These are phyloP conservation scores for Arabis alpina DNA, from an alignment of 345 rosid genomes.

Conservation along the genomic window DNA sequence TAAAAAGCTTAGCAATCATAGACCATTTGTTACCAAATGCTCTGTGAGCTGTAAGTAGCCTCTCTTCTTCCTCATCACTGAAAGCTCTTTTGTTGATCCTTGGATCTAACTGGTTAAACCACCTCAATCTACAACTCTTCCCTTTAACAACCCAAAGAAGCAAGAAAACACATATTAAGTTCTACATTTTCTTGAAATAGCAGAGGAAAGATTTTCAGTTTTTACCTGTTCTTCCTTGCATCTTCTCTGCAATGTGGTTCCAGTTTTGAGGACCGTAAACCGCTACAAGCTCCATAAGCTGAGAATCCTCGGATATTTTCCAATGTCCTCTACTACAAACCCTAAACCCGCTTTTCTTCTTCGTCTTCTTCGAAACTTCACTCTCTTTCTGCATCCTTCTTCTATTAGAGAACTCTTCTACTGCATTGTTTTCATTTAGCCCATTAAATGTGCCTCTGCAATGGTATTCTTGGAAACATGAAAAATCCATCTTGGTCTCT, in stretches of 20 bases:
- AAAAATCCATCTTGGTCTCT: constrained; percentile 32
- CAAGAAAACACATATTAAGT: constrained; percentile 13
- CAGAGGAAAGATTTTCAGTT: constrained; percentile 16
- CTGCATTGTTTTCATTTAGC: constrained; percentile 38
- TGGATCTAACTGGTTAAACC: constrained; percentile 94
- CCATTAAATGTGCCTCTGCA: constrained; percentile 24
- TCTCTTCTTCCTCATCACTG: constrained; percentile 76
- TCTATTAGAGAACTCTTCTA: constrained; percentile 1
- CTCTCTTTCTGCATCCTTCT: constrained; percentile 21
- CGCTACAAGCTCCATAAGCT: constrained; percentile 62
- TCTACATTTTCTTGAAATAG: background rate
- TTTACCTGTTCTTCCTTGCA: constrained; percentile 91
- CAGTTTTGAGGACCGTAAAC: constrained; percentile 90
- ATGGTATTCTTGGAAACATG: constrained; percentile 35
- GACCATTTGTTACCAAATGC: constrained; percentile 75
- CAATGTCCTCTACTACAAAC: constrained; percentile 43
- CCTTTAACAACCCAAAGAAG: constrained; percentile 46
- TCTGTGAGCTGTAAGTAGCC: constrained; percentile 61
- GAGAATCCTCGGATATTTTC: constrained; percentile 39
- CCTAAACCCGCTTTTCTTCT: constrained; percentile 40
- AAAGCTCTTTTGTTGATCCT: constrained; percentile 79
- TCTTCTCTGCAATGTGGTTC: constrained; percentile 85
- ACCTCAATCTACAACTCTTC: constrained; percentile 91
- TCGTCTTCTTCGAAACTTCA: constrained; percentile 50
- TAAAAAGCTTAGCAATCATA: constrained; percentile 59